Percentiles rank a stretch among this genome's conserved stretches.
These are phyloP conservation scores for Scalesia atractyloides DNA, from an alignment of 129 eudicot species.

Conservation along the genomic window DNA sequence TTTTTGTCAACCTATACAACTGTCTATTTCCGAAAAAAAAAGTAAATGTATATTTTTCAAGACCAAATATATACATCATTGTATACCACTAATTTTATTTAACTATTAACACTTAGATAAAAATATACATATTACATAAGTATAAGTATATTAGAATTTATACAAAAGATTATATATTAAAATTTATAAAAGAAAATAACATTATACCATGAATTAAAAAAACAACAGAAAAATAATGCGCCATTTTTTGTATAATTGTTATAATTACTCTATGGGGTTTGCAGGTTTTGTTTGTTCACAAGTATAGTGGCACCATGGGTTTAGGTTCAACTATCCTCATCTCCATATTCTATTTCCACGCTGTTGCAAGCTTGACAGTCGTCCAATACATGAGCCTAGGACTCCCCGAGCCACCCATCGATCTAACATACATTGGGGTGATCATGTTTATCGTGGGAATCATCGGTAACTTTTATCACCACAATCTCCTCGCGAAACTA, in stretches of 20 bases:
- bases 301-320: conserved; percentile 46
- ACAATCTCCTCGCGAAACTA: conserved; percentile 47
- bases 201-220: no score
- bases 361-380: conserved; percentile 31
- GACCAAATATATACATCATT: no score
- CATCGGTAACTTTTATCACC: conserved; percentile 67
- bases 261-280: not conserved
- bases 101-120: no score
- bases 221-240: no score
- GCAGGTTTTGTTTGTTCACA: conserved; percentile 65
- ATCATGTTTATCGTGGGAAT: conserved; percentile 45
- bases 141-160: no score
- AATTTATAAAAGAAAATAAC: no score
- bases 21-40: no score
- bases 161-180: no score
- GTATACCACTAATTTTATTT: no score
- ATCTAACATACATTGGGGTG: conserved; percentile 49
- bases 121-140: no score
- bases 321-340: conserved; percentile 36
- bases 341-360: conserved; percentile 31
- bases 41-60: no score
- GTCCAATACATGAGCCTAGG: conserved; percentile 37
- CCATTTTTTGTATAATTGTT: not conserved
- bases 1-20: no score
- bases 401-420: conserved; percentile 43